A percentile compares a stretch with the other conserved stretches of the same genome.
phyloP scores from a whole-genome alignment of 2,329 filamentous ascomycete species.

The Elsinoe ampelina region DNA sequence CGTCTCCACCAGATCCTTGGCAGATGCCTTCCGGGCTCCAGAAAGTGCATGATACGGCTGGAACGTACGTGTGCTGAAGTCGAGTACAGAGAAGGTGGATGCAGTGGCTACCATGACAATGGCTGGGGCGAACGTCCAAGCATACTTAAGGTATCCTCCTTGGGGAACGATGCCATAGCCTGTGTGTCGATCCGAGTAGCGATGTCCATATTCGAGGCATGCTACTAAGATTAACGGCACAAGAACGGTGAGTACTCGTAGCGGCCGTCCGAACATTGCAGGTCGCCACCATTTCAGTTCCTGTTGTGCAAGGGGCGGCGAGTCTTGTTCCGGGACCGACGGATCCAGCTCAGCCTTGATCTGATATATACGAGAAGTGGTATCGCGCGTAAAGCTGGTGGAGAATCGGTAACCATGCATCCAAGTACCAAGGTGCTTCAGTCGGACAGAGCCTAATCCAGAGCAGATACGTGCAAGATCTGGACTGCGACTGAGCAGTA shows the following conservation, averaged over 20 bases:
- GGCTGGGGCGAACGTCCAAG: background rate
- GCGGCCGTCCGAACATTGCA: background rate
- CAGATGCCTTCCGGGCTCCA: background rate
- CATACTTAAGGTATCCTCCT: background rate
- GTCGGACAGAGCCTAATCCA: background rate
- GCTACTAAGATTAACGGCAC: background rate
- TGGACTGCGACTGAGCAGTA: background rate
- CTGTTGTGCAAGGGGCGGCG: background rate
- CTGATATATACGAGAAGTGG: too few species aligned
- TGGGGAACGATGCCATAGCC: background rate
- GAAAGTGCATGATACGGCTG: background rate
- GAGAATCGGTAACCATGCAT: too few species aligned
- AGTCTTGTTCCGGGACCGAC: background rate
- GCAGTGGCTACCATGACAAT: background rate
- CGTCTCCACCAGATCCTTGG: background rate
- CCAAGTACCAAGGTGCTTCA: too few species aligned
- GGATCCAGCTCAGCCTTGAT: background rate
- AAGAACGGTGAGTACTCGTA: background rate
- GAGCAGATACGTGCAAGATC: background rate
- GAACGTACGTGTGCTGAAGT: background rate
- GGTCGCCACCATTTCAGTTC: constrained; percentile 5
- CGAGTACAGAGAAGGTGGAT: background rate
- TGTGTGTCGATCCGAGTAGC: background rate
- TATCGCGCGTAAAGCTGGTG: too few species aligned
- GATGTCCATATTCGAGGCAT: background rate